These are phyloP conservation scores for Arabis alpina DNA, from an alignment of 345 rosid species.

Conservation along the genomic window DNA sequence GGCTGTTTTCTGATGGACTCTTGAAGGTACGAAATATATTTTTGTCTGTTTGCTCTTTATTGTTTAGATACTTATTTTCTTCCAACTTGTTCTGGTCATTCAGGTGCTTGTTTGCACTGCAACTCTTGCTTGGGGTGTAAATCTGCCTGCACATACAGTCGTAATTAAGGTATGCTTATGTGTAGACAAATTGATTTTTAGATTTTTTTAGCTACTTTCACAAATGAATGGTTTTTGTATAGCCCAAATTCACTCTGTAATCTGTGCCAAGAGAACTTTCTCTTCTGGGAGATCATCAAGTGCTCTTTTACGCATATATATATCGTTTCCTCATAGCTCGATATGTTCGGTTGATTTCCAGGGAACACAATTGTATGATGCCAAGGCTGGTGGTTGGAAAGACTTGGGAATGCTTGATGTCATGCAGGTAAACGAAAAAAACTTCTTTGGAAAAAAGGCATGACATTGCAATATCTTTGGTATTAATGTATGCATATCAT, in stretches of 20 bases:
- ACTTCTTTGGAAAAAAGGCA: constrained; percentile 14
- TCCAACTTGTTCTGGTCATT: constrained; percentile 32
- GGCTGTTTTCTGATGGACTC: constrained; percentile 86
- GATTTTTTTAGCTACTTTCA: constrained; percentile 17
- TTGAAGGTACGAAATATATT: constrained; percentile 62
- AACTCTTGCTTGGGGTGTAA: constrained; percentile 99
- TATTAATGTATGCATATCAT: constrained; percentile 23
- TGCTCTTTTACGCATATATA: constrained; percentile 9
- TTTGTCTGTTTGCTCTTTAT: constrained; percentile 30
- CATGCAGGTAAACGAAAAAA: constrained; percentile 70
- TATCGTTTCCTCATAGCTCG: constrained; percentile 29
- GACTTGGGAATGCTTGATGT: constrained; percentile 99
- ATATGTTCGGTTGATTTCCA: constrained; percentile 43
- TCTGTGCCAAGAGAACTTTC: constrained; percentile 19
- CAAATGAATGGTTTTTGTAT: constrained; percentile 13
- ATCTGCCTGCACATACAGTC: constrained; percentile 97
- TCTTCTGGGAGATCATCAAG: constrained; percentile 26
- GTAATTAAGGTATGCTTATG: constrained; percentile 80
- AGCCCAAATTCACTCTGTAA: constrained; percentile 16
- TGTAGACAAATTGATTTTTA: background rate
- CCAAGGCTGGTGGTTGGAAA: constrained; percentile 99
- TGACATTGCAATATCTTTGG: constrained; percentile 15
- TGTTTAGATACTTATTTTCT: constrained; percentile 9
- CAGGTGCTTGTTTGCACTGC: constrained; percentile 99
- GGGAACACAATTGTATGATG: constrained; percentile 97